Base-by-base conservation (phyloP, 2,329 filamentous ascomycete genomes). In the Ceratocystiopsis brevicomis region DNA sequence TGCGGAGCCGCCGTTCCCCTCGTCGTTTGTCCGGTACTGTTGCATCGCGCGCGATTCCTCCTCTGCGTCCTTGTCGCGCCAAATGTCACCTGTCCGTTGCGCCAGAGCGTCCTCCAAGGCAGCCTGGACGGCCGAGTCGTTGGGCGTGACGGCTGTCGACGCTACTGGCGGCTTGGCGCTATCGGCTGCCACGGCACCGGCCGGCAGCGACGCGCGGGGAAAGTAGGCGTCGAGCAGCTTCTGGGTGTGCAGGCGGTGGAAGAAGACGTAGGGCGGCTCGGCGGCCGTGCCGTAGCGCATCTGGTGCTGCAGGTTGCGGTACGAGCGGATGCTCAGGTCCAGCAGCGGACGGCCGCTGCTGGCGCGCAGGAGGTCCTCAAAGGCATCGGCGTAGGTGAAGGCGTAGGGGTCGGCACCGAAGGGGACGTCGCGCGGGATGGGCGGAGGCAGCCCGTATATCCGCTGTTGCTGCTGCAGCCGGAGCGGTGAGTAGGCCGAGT, bases 341-440 rank as follows among this genome's bases (percentile, higher is more conserved):
- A 60, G 58, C 17, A 73, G 54, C 3, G 56, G 53, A 8, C 59
- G 56, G 4, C 62, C 63, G 14, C 62, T 59, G n/a, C 61, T 62
- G 16, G 63, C 61, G n/a, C 59, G 57, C 13, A 75, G 58, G 15
- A 76, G 62, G 48, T 75, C 71, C 50, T 75, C 70, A 47, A 74
- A 73, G 39, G 71, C 70, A 49, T 74, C 69, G 32, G 66, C 60
- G 49, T 71, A 75, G 10, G 66, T 69, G 51, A 71, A 71, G 33
- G 59, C 51, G 36, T 51, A 53, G 13, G 56, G 39, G 44, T 64
- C 59, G 32, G 57, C 47, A 38, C 57, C 56, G 4, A 54, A 46
- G 10, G 64, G 60, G 1, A 62, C 56, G 48, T 67, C 67, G 9
- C 54, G 59, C 0, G 69, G 69, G 0, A 59, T 51, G 2, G 71